Conservation (phyloP, 2,329 filamentous ascomycete species). For the Rhinocladiella similis region DNA sequence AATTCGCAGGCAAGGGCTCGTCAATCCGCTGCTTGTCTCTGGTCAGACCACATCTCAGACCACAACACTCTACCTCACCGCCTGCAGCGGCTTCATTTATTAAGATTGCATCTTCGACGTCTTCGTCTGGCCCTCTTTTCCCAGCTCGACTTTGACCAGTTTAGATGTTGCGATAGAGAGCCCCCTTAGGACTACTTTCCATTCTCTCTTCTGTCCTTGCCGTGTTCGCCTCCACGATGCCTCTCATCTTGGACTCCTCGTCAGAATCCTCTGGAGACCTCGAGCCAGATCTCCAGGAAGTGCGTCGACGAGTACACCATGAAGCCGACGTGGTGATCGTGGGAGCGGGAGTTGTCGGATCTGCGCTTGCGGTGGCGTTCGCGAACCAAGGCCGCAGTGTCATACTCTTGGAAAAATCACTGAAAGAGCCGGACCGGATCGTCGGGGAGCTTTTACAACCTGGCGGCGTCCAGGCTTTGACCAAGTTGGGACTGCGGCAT, state of each 20-base stretch:
- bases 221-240: slow-evolving; percentile 19
- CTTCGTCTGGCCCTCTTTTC: background rate
- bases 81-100: background rate
- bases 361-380: slow-evolving; percentile 78
- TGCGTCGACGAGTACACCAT: slow-evolving; percentile 56
- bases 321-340: slow-evolving; percentile 84
- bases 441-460: slow-evolving; percentile 95
- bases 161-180: background rate
- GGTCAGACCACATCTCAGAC: slow-evolving; percentile 60
- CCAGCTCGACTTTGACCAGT: slow-evolving; percentile 5
- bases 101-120: background rate
- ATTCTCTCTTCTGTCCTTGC: background rate
- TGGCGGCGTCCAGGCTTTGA: slow-evolving; percentile 78
- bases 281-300: slow-evolving; percentile 34
- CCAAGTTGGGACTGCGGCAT: slow-evolving; percentile 74
- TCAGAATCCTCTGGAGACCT: slow-evolving; percentile 28
- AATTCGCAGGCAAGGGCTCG: background rate
- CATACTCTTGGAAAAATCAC: slow-evolving; percentile 80
- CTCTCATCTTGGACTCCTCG: slow-evolving; percentile 31
- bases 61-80: slow-evolving; percentile 5
- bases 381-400: slow-evolving; percentile 90
- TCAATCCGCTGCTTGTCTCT: background rate
- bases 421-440: slow-evolving; percentile 93
- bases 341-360: slow-evolving; percentile 87
- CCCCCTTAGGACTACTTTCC: background rate